Evolutionary conservation across 352 stramenopile species (phyloP), one percentile per base, ranked within the genome.

Genomic region (Stramenopiles sp.): DNA sequence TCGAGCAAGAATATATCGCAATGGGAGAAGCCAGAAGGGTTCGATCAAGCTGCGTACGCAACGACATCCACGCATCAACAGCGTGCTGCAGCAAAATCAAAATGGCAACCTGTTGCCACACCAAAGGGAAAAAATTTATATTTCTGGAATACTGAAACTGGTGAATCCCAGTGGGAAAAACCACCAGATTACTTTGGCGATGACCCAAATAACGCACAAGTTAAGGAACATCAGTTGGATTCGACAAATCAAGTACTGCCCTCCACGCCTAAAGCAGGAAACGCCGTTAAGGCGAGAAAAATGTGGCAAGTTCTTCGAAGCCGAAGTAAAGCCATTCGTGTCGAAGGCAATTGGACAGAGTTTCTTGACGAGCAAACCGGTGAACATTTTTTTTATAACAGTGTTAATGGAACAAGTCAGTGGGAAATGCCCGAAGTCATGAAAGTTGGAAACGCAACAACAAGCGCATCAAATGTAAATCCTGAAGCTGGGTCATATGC

Each of bases 41-140:
- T 78, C 14, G 71, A 78, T 78, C 4, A 31, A 33, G 71, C 71
- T 78, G 71, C 30, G 8, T 31, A 31, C 8, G 71, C 71, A 31
- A 78, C 4, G 4, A 33, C 30, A 33, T 31, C 71, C 4, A 55
- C 39, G 14, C 39, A 55, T 55, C 71, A 78, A 14, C 71, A 78
- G 71, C 30, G 30, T 31, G 4, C 4, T 14, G 71, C 22, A 14
- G 31, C 30, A 33, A 78, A 78, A 33, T 78, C 71, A 14, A 78
- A 78, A 33, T 78, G 71, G 71, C 71, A 78, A 78, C 71, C 71
- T 33, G 71, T 78, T 4, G 71, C 71, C 14, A 78, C 71, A 33
- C 71, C 71, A 8, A 78, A 78, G 14, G 71, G 71, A 14, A 78
- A 78, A 78, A 78, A 78, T 78, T 78, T 78, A 33, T 78, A 78